Conservation (phyloP, 164 flowering plant genomes). For the Piper betle region DNA sequence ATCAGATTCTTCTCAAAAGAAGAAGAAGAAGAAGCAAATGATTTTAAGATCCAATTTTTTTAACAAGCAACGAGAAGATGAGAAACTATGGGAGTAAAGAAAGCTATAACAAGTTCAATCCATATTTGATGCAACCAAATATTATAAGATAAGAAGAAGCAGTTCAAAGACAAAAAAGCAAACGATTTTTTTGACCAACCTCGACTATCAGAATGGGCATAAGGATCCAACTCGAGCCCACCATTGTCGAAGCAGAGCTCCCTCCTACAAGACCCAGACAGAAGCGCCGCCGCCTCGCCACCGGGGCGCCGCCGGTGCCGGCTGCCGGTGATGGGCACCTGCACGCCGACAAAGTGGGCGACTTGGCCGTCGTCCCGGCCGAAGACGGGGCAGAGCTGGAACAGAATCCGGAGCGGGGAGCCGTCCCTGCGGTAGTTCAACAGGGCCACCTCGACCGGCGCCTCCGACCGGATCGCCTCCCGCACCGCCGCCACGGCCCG, state of each 20-base stretch:
- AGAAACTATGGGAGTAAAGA: too few species aligned
- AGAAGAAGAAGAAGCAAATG: neutral
- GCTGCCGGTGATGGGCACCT: conserved; percentile 48
- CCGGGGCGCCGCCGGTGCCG: conserved; percentile 11
- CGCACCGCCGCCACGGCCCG: conserved; percentile 63
- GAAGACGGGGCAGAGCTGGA: conserved; percentile 74
- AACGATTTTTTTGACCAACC: conserved; percentile 25
- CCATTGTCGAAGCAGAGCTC: conserved; percentile 49
- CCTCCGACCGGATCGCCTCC: conserved; percentile 71
- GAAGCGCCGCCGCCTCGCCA: conserved; percentile 14
- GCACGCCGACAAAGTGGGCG: conserved; percentile 69
- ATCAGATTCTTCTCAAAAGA: conserved; percentile 22
- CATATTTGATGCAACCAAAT: too few species aligned
- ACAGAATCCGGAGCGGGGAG: conserved; percentile 81
- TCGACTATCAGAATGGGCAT: conserved; percentile 24
- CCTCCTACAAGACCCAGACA: conserved; percentile 64
- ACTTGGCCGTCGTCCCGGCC: conserved; percentile 54
- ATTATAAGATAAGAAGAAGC: too few species aligned
- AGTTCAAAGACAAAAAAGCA: too few species aligned
- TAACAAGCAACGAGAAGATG: too few species aligned
- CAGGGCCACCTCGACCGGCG: conserved; percentile 34
- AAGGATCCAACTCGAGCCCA: conserved; percentile 20
- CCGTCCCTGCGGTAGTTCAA: conserved; percentile 85
- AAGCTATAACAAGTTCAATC: too few species aligned
- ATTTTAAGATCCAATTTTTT: too few species aligned